Evolutionary conservation across 208 protist species (phyloP).

Genomic region (Leishmania tropica): DNA sequence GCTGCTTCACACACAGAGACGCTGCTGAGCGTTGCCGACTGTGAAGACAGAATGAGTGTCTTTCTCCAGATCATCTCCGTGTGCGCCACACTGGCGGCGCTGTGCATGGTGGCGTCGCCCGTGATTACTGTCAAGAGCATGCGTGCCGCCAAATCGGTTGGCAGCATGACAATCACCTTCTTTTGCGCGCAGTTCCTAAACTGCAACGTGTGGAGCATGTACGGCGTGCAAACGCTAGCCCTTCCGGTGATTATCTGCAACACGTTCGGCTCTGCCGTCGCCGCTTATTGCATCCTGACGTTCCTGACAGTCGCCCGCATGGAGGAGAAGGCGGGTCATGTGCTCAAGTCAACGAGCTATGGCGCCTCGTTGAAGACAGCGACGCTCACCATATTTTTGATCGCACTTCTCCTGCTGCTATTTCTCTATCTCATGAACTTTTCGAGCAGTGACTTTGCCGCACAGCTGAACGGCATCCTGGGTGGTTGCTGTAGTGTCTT

Average conservation of each 20-base stretch:
- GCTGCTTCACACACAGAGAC: background rate
- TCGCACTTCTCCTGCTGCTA: conserved; percentile 32
- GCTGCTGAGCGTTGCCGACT: background rate
- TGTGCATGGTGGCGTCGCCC: conserved; percentile 59
- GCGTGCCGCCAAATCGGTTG: conserved; percentile 37
- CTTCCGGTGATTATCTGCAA: conserved; percentile 59
- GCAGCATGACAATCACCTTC: conserved; percentile 62
- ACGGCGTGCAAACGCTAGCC: conserved; percentile 39
- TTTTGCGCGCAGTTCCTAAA: conserved; percentile 73
- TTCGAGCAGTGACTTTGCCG: conserved; percentile 14
- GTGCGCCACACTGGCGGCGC: conserved; percentile 42
- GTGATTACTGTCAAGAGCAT: conserved; percentile 57
- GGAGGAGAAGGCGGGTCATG: conserved; percentile 48
- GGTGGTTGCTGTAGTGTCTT: conserved; percentile 54
- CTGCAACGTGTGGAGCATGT: conserved; percentile 68
- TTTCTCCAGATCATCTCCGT: conserved; percentile 45
- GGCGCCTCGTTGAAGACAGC: conserved; percentile 20
- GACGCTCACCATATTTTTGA: conserved; percentile 16
- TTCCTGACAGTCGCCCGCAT: conserved; percentile 52
- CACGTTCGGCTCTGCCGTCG: conserved; percentile 43
- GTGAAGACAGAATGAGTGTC: conserved; percentile 17
- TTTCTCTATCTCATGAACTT: conserved; percentile 41
- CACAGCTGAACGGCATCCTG: conserved; percentile 48
- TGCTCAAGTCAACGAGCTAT: conserved; percentile 49
- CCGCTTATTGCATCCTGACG: conserved; percentile 60